Evolutionary conservation across 768 basidiomycete species (phyloP).

Genomic region (Lactarius hatsudake): DNA sequence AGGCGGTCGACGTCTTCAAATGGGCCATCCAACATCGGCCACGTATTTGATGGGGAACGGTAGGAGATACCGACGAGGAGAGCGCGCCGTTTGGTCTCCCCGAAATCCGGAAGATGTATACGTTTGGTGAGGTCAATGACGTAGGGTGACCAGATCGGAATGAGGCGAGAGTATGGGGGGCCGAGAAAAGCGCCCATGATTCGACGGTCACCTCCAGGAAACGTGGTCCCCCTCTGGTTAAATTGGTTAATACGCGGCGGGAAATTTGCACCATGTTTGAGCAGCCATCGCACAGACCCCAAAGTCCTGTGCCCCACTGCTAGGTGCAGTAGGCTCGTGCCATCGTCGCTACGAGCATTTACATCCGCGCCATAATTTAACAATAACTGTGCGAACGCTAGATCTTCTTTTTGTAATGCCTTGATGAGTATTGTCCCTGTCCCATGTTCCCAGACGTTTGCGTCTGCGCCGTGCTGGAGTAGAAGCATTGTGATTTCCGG

Average conservation of each 20-base stretch:
- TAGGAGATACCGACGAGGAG: constrained; percentile 28
- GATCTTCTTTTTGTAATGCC: not conserved
- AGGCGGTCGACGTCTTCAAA: constrained; percentile 21
- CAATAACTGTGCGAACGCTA: not conserved
- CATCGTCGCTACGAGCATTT: not conserved
- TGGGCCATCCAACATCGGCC: constrained; percentile 8
- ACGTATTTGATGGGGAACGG: no score
- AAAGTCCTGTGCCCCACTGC: not conserved
- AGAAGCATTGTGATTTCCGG: not conserved
- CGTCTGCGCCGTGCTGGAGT: not conserved
- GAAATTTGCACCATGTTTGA: not conserved
- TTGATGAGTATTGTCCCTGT: not conserved
- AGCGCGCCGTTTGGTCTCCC: constrained; percentile 20
- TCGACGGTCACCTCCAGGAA: not conserved
- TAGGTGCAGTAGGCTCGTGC: not conserved
- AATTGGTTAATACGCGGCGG: not conserved
- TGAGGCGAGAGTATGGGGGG: not conserved
- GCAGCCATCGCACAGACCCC: not conserved
- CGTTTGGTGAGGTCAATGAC: no score
- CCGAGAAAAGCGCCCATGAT: not conserved
- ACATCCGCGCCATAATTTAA: not conserved
- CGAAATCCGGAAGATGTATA: not conserved
- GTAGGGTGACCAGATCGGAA: no score
- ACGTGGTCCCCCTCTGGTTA: no score
- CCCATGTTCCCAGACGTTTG: not conserved